A percentile compares a stretch with the other conserved stretches of the same genome.
These are phyloP conservation scores for Alternaria postmessia DNA, from an alignment of 2,329 filamentous ascomycete species.

Conservation along the genomic window DNA sequence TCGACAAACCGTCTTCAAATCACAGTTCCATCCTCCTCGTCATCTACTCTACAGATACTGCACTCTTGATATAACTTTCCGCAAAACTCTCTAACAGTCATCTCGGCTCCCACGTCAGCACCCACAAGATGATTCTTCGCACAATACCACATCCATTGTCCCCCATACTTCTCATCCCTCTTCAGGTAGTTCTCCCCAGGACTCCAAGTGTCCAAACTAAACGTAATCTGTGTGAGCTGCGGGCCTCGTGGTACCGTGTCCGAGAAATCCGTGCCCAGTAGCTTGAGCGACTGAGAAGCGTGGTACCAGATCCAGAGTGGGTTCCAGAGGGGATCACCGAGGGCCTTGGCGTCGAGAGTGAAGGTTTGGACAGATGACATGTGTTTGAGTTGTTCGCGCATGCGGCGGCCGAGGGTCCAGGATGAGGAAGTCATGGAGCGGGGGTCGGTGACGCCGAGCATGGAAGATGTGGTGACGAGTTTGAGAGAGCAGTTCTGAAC, in stretches of 20 bases:
- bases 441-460: constrained; percentile 48
- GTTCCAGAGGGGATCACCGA: constrained; percentile 51
- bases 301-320: constrained; percentile 53
- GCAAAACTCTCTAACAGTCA: constrained; percentile 44
- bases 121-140: constrained; percentile 37
- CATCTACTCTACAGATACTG: constrained; percentile 28
- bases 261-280: constrained; percentile 30
- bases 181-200: constrained; percentile 47
- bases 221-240: constrained; percentile 41
- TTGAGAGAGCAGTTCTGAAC: constrained; percentile 41
- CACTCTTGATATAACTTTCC: constrained; percentile 42
- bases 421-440: constrained; percentile 43
- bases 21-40: constrained; percentile 16
- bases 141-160: constrained; percentile 48
- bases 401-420: constrained; percentile 42
- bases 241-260: constrained; percentile 24
- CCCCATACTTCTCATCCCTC: constrained; percentile 29
- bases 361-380: constrained; percentile 30
- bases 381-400: constrained; percentile 33
- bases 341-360: constrained; percentile 45
- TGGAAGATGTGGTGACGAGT: constrained; percentile 44
- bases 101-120: constrained; percentile 25
- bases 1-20: neutral
- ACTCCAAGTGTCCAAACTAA: constrained; percentile 47
- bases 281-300: constrained; percentile 44